Percentiles rank a stretch among this genome's conserved stretches.
Conservation (phyloP, 352 stramenopile species). For the Globisporangium cederbergense region DNA sequence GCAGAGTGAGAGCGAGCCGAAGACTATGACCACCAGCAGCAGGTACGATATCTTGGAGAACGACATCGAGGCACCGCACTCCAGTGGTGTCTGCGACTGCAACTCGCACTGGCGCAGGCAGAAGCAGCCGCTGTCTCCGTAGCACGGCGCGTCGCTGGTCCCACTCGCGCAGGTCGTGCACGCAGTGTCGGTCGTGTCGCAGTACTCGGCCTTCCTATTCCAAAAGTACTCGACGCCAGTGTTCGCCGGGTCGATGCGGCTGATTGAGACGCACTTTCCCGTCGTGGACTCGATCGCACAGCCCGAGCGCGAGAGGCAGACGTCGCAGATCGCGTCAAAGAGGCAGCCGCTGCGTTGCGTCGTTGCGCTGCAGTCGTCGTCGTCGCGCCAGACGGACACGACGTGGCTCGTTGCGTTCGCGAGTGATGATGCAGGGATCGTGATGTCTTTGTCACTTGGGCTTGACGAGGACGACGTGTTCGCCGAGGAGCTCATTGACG, state of each 20-base stretch:
- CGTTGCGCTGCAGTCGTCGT: slow-evolving; percentile 12
- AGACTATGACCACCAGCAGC: slow-evolving; percentile 6
- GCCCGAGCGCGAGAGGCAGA: slow-evolving; percentile 15
- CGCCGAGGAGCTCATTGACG: neutral
- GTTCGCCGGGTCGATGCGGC: slow-evolving; percentile 13
- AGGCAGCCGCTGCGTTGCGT: slow-evolving; percentile 9
- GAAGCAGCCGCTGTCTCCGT: slow-evolving; percentile 22
- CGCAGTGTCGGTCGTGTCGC: slow-evolving; percentile 21
- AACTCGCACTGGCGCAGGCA: slow-evolving; percentile 26
- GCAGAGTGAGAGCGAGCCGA: slow-evolving; percentile 11
- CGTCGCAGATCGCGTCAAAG: slow-evolving; percentile 15
- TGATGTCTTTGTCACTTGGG: neutral
- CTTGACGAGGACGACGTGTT: neutral
- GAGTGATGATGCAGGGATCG: neutral
- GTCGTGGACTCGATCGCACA: slow-evolving; percentile 41
- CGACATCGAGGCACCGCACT: slow-evolving; percentile 1
- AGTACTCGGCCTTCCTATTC: slow-evolving; percentile 22
- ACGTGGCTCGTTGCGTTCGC: neutral
- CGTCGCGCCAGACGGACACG: slow-evolving; percentile 10
- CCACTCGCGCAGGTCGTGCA: slow-evolving; percentile 20
- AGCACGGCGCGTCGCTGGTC: slow-evolving; percentile 17
- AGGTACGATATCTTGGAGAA: neutral
- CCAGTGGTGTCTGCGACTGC: slow-evolving; percentile 6
- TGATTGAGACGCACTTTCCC: slow-evolving; percentile 31
- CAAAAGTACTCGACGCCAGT: slow-evolving; percentile 24